A percentile compares a stretch with the other conserved stretches of the same genome.
phyloP scores from a whole-genome alignment of 164 flowering plant species.

The Buxus sempervirens region DNA sequence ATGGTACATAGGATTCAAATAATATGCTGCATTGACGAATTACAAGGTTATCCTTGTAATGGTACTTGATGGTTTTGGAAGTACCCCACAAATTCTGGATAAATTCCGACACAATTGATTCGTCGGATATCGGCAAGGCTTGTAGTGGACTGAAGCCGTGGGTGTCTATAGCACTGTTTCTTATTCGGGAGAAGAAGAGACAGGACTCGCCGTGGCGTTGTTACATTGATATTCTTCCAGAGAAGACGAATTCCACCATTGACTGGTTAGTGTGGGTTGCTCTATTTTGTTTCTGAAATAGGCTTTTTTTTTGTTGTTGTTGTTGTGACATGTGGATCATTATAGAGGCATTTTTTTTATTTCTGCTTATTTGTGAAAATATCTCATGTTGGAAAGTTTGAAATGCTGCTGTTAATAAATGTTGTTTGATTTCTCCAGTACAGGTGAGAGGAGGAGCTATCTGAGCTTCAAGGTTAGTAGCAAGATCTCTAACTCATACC shows the following conservation, averaged over 20 bases:
- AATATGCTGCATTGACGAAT: too few species aligned
- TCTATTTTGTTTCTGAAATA: not conserved
- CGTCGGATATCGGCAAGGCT: constrained; percentile 73
- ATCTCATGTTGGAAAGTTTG: not conserved
- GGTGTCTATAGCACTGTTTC: constrained; percentile 77
- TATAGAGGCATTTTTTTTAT: not conserved
- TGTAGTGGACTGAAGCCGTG: constrained; percentile 82
- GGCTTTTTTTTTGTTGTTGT: not conserved
- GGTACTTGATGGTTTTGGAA: constrained; percentile 82
- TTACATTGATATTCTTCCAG: constrained; percentile 71
- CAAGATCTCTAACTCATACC: not conserved
- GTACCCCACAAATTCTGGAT: constrained; percentile 84
- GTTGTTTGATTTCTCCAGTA: constrained; percentile 55
- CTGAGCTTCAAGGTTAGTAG: constrained; percentile 77
- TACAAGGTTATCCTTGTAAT: too few species aligned
- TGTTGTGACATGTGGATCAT: not conserved
- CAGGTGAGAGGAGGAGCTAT: constrained; percentile 99
- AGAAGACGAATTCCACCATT: constrained; percentile 64
- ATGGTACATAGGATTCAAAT: too few species aligned
- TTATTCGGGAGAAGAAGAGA: constrained; percentile 66
- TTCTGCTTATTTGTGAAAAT: not conserved
- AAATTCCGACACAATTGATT: constrained; percentile 65
- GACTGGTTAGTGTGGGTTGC: constrained; percentile 39
- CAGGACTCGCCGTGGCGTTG: constrained; percentile 57
- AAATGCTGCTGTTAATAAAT: constrained; percentile 32